Evolutionary conservation across 1,284 basidiomycete species (phyloP).

Genomic region (Trametes hirsuta): DNA sequence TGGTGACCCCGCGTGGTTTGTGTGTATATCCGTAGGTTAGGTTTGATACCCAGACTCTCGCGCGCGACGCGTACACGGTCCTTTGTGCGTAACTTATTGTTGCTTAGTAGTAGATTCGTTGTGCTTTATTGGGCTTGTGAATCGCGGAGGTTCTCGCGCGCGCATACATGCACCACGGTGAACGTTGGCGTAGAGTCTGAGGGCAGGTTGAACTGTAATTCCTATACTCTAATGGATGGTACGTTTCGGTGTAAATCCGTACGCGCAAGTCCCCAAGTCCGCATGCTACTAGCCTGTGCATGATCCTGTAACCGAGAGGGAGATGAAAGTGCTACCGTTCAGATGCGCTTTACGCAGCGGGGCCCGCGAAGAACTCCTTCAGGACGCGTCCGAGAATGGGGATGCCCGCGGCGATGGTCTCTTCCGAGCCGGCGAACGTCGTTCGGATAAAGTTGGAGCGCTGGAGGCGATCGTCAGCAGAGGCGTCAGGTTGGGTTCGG

Average conservation of each 20-base stretch:
- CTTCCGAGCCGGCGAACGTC: slow-evolving; percentile 46
- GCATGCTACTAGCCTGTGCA: too few relatives aligned
- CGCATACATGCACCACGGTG: not conserved
- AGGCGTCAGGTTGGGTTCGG: not conserved
- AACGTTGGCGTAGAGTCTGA: too few relatives aligned
- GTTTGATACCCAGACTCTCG: not conserved
- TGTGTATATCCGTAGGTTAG: slow-evolving; percentile 5
- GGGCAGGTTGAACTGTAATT: too few relatives aligned
- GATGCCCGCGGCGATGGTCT: slow-evolving; percentile 40
- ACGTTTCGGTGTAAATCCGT: not conserved
- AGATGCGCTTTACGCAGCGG: too few relatives aligned
- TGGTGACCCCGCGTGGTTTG: not conserved
- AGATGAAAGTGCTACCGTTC: too few relatives aligned
- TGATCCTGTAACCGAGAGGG: too few relatives aligned
- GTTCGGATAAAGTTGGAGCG: slow-evolving; percentile 42
- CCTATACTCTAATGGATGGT: not conserved
- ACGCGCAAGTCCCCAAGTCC: not conserved
- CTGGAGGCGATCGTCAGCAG: slow-evolving; percentile 17
- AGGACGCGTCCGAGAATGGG: slow-evolving; percentile 37
- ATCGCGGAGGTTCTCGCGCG: not conserved
- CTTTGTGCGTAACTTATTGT: not conserved
- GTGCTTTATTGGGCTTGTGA: too few relatives aligned
- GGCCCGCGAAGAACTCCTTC: slow-evolving; percentile 33
- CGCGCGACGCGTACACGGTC: not conserved
- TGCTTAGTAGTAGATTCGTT: too few relatives aligned